phyloP scores from a whole-genome alignment of 2,329 filamentous ascomycete species.

The Aspergillaceae sp. region DNA sequence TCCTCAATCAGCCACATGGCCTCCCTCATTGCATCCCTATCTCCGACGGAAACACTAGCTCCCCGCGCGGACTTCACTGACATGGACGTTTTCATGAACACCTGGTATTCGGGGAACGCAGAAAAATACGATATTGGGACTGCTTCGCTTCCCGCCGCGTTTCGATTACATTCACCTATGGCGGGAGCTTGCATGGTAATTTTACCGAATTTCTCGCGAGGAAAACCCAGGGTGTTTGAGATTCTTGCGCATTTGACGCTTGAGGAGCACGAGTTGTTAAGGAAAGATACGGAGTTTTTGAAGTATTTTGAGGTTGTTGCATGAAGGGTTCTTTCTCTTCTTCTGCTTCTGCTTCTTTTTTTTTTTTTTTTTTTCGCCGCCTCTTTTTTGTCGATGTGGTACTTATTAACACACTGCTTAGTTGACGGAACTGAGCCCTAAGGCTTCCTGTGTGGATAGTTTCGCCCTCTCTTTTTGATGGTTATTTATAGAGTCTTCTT shows the following conservation, averaged over 20 bases:
- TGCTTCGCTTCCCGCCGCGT: constrained; percentile 8
- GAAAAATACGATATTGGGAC: constrained; percentile 15
- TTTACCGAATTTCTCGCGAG: constrained; percentile 10
- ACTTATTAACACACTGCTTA: too few species aligned
- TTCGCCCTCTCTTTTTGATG: neutral
- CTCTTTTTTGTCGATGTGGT: too few species aligned
- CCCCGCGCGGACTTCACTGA: constrained; percentile 9
- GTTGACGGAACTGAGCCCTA: neutral
- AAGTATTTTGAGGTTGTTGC: constrained; percentile 13
- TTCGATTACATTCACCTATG: constrained; percentile 6
- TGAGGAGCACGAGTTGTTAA: constrained; percentile 9
- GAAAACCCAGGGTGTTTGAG: constrained; percentile 8
- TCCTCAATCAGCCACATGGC: constrained; percentile 9
- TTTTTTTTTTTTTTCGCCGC: too few species aligned
- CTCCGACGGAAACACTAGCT: constrained; percentile 8
- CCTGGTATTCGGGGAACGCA: constrained; percentile 13
- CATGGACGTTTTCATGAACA: constrained; percentile 18
- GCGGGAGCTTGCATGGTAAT: constrained; percentile 9
- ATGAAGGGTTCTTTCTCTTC: constrained; percentile 1
- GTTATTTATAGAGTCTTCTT: neutral
- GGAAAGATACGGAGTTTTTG: constrained; percentile 10
- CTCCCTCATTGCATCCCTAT: constrained; percentile 8
- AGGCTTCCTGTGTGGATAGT: neutral
- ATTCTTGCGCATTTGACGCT: constrained; percentile 10
- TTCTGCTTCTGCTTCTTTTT: neutral